These are phyloP conservation scores for Neurospora tetraspora DNA, from an alignment of 495 filamentous ascomycete genomes.

Conservation along the genomic window DNA sequence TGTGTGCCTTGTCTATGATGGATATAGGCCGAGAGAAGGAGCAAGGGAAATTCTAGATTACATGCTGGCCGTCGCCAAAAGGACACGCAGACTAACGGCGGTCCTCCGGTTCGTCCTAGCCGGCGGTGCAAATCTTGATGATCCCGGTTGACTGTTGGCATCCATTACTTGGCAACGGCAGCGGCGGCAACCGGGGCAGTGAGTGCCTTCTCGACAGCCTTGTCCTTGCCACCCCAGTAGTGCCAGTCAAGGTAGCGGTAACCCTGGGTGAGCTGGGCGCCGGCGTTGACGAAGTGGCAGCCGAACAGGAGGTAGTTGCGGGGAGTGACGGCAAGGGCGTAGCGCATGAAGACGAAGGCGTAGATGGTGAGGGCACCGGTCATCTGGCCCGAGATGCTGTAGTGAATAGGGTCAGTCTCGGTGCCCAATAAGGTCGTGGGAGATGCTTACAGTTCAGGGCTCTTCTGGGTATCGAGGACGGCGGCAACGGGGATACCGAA, in stretches of 20 bases:
- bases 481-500: conserved; percentile 92
- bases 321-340: conserved; percentile 80
- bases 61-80: neutral
- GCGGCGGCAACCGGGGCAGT: neutral
- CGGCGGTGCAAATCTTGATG: neutral
- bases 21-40: neutral
- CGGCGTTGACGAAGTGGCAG: conserved; percentile 75
- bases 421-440: too few relatives aligned
- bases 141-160: neutral
- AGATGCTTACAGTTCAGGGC: conserved; percentile 67
- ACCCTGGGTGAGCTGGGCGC: conserved; percentile 63
- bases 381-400: conserved; percentile 76
- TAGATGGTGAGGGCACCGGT: conserved; percentile 75
- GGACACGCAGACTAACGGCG: neutral
- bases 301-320: conserved; percentile 90
- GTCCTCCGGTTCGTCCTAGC: neutral
- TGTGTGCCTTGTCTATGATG: neutral
- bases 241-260: conserved; percentile 61
- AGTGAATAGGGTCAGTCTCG: too few relatives aligned
- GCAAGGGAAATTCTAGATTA: neutral
- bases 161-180: neutral
- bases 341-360: conserved; percentile 90
- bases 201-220: conserved; percentile 3
- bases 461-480: conserved; percentile 83
- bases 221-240: conserved; percentile 37